Evolutionary conservation across 2,329 filamentous ascomycete species (phyloP).

Genomic region (Exophiala mesophila): DNA sequence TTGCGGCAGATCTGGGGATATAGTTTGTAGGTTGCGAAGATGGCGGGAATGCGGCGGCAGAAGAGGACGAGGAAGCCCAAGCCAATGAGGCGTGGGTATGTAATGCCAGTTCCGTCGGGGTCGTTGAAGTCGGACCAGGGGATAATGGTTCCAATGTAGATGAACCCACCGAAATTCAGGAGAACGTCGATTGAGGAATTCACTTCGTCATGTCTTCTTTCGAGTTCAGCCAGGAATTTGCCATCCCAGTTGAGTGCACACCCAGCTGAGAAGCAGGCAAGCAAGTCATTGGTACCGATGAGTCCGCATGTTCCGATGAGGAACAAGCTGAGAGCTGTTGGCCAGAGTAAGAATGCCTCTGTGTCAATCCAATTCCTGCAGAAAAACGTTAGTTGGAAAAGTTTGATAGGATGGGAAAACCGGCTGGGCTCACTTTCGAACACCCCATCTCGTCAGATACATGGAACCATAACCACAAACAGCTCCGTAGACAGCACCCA

Average conservation of each 20-base stretch:
- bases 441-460: conserved; percentile 41
- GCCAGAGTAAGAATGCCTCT: conserved; percentile 51
- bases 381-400: conserved; percentile 51
- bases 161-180: conserved; percentile 72
- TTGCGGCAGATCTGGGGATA: conserved; percentile 94
- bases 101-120: conserved; percentile 60
- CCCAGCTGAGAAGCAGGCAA: conserved; percentile 58
- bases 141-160: conserved; percentile 94
- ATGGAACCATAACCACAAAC: conserved; percentile 47
- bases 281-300: conserved; percentile 55
- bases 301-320: conserved; percentile 54
- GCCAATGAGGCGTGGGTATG: conserved; percentile 84
- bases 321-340: conserved; percentile 52
- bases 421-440: conserved; percentile 27
- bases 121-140: conserved; percentile 90
- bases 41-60: conserved; percentile 82
- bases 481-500: conserved; percentile 51
- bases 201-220: conserved; percentile 56
- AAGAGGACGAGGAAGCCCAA: conserved; percentile 86
- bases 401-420: not conserved
- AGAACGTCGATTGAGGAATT: conserved; percentile 55
- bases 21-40: conserved; percentile 87
- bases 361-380: conserved; percentile 51
- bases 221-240: conserved; percentile 52
- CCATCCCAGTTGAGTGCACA: conserved; percentile 60